Evolutionary conservation across 75 land plant genomes (phyloP), one percentile per base, ranked within the genome.

Genomic region (Cupressus sempervirens): DNA sequence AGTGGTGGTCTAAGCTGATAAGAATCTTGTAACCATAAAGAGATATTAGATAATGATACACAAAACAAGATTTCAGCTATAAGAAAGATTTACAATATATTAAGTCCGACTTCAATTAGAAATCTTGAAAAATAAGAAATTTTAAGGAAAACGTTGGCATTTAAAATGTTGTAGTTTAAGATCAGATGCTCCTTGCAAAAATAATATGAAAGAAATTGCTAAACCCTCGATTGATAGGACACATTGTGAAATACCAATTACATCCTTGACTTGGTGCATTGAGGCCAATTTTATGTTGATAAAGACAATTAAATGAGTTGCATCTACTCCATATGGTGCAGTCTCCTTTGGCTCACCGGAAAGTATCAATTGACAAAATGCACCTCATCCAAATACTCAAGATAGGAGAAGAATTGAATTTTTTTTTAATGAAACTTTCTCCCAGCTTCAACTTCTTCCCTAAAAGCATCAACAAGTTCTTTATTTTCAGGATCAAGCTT

Each of bases 371-470:
- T 30, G 43, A 23, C 12, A 26, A 45, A 79, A n/a, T n/a, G 29
- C 7, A 4, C n/a, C 50, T 79, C 81, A 79, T 79, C n/a, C 7
- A 79, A 79, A 79, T 9, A 30, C 29, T 26, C 50, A 43, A 16
- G 30, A 79, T 23, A 40, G 43, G 81, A n/a, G 30, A 43, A 43
- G 81, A 79, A 79, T 45, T 12, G 18, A 0, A 3, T 43, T 50
- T 88, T 88, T 18, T 86, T 84, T 9, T 88, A 91, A 84, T 96
- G 94, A 85, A 93, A 94, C 76, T 89, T 92, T 81, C 88, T 93
- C 35, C 98, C 98, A 80, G 96, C 94, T 85, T 96, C 96, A 53
- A 96, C 96, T 52, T 96, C 94, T 89, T 93, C 94, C 93, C 98
- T 96, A 80, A n/a, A n/a, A n/a, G n/a, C n/a, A n/a, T n/a, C n/a